Conservation (phyloP, 805 yeast genomes). For the Henningerozyma blattae region DNA sequence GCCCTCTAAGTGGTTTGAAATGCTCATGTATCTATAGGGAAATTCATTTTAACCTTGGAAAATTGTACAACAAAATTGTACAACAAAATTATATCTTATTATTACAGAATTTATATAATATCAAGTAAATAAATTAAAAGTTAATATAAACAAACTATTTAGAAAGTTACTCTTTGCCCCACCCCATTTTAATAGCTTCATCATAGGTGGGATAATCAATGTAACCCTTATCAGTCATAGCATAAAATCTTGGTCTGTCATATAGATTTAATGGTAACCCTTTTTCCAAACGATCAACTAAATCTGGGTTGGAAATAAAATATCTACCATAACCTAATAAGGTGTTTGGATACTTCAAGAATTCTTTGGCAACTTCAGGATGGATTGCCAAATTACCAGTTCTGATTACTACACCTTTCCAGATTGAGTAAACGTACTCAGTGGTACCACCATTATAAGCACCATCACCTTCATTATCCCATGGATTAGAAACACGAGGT, state of each 20-base stretch:
- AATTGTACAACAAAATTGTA: too few relatives aligned
- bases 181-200: slow-evolving; percentile 13
- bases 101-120: too few relatives aligned
- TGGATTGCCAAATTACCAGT: slow-evolving; percentile 27
- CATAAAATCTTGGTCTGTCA: slow-evolving; percentile 39
- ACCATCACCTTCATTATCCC: slow-evolving; percentile 17
- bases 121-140: too few relatives aligned
- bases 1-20: too few relatives aligned
- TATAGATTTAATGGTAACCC: slow-evolving; percentile 31
- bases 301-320: slow-evolving; percentile 45
- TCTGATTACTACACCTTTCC: slow-evolving; percentile 34
- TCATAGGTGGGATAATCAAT: slow-evolving; percentile 29
- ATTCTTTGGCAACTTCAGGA: slow-evolving; percentile 19
- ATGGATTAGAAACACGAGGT: slow-evolving; percentile 29
- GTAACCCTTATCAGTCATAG: slow-evolving; percentile 28
- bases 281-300: slow-evolving; percentile 32
- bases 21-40: too few relatives aligned
- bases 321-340: slow-evolving; percentile 34
- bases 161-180: too few relatives aligned
- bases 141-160: too few relatives aligned
- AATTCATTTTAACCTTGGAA: too few relatives aligned
- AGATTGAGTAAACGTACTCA: slow-evolving; percentile 30
- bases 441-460: slow-evolving; percentile 22
- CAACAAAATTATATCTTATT: too few relatives aligned
- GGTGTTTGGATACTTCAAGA: slow-evolving; percentile 30